Conservation (phyloP, 192 early-diverging fungal genomes). For the Coemansia asiatica region DNA sequence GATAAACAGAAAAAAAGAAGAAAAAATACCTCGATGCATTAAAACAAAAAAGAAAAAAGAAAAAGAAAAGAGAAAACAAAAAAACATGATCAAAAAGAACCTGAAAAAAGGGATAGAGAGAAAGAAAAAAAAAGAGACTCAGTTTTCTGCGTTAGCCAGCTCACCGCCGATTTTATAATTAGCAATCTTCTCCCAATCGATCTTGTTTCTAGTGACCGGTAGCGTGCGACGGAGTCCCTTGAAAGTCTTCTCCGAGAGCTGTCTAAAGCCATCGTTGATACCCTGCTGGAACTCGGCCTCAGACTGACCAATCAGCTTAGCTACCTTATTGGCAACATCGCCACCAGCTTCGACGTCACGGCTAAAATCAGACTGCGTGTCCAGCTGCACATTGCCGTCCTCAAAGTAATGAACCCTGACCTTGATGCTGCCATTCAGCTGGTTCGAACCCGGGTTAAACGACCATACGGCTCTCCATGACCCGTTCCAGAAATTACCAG, state of each 20-base stretch:
- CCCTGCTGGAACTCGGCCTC: constrained; percentile 84
- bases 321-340: constrained; percentile 56
- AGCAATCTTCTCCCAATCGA: constrained; percentile 87
- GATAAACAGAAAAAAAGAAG: background rate
- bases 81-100: background rate
- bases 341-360: constrained; percentile 19
- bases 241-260: constrained; percentile 86
- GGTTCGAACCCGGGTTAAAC: constrained; percentile 57
- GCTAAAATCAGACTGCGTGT: constrained; percentile 69
- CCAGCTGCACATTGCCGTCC: constrained; percentile 97
- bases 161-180: constrained; percentile 49
- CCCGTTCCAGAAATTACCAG: constrained; percentile 96
- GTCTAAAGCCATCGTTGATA: constrained; percentile 78
- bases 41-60: background rate
- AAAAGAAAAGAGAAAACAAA: background rate
- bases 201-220: constrained; percentile 87
- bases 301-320: constrained; percentile 65
- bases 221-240: constrained; percentile 85
- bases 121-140: constrained; percentile 1
- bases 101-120: background rate
- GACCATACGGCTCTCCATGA: constrained; percentile 88
- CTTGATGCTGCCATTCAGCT: constrained; percentile 70
- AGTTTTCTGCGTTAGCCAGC: constrained; percentile 34
- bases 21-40: background rate
- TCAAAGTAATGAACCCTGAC: constrained; percentile 98